phyloP scores from a whole-genome alignment of 2,329 filamentous ascomycete species.

The Fusarium proliferatum region DNA sequence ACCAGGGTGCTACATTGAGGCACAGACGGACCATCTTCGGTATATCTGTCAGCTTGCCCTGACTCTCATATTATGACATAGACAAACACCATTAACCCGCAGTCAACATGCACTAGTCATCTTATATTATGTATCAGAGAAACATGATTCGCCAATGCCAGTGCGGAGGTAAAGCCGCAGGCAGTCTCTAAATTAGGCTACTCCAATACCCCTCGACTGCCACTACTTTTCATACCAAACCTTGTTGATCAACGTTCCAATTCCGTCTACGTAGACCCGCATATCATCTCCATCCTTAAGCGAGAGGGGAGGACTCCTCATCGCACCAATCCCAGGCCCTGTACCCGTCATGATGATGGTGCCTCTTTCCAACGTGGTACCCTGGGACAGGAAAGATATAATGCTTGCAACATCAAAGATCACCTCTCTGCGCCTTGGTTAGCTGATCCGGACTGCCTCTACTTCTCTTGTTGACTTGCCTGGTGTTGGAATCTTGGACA shows the following conservation, averaged over 20 bases:
- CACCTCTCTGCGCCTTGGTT: background rate
- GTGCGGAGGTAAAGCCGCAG: background rate
- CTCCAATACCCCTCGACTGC: background rate
- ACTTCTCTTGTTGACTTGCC: background rate
- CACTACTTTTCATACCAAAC: background rate
- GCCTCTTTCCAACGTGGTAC: background rate
- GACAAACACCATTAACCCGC: background rate
- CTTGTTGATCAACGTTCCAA: background rate
- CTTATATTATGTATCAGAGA: background rate
- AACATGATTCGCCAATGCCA: background rate
- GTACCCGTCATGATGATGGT: background rate
- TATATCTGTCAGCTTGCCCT: background rate
- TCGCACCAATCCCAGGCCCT: background rate
- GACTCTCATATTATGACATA: background rate
- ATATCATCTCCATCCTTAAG: background rate
- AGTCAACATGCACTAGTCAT: background rate
- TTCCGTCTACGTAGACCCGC: background rate
- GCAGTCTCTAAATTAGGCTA: rapidly evolving
- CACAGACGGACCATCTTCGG: background rate
- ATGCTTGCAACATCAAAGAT: background rate
- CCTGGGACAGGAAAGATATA: background rate
- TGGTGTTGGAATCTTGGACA: background rate
- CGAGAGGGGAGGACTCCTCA: background rate
- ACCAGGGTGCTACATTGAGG: background rate
- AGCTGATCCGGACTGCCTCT: background rate